Evolutionary conservation across 345 rosid species (phyloP), one percentile per base, ranked within the genome.

Genomic region (Eucalyptus lansdowneana): DNA sequence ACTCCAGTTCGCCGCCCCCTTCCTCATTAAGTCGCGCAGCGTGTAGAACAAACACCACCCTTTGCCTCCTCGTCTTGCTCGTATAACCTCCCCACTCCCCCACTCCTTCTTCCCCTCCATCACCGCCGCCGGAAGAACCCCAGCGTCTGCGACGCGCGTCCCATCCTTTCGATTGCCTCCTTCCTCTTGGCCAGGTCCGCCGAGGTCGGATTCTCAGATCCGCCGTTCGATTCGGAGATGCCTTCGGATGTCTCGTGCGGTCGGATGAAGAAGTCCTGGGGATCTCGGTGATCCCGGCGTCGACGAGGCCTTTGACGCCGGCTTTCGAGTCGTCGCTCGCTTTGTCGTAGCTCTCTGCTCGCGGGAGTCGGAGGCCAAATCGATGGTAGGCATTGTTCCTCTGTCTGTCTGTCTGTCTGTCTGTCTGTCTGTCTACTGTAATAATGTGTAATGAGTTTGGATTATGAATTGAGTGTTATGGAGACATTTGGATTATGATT

Each of bases 1-100:
- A 6, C 58, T 54, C 94, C 95, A 94, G 88, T 86, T 95, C 1
- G 94, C 92, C 2, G 89, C 92, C 5, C 4, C 5, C 29, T 58
- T 25, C 65, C 62, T 58, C 27, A 6, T 25, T 3, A 5, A 2
- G 86, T 92, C 92, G 8, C 92, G 89, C 8, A 9, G 47, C 11
- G 89, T 45, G 31, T 56, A 89, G 86, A 31, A 90, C 40, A 87
- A 54, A 54, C 11, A 0, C 60, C 60, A 2, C 2, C 2, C 60
- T 22, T 93, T 3, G 60, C 86, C 88, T 60, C 90, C 42, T 69
- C 31, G 13, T 92, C 91, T 87, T 90, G 92, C 90, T 93, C 93
- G 51, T 86, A n/a, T 25, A 93, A 22, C 60, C 60, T 54, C 60
- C 60, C 21, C 60, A 21, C 27, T 42, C 21, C 25, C 58, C 56